These are phyloP conservation scores for Mortierella sp. DNA, from an alignment of 371 early-diverging fungal genomes.

Conservation along the genomic window DNA sequence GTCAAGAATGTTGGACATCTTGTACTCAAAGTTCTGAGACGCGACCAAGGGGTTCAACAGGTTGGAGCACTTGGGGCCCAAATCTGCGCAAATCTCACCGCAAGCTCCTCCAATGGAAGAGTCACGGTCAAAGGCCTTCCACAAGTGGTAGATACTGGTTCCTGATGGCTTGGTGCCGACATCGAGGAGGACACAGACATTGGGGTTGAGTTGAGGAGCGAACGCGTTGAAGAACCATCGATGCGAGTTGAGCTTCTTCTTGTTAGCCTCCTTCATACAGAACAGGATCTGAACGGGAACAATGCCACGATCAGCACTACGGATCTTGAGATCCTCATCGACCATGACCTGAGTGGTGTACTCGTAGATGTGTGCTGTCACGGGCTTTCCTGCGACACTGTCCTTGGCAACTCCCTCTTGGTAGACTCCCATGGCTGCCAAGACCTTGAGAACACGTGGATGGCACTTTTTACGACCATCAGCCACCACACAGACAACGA, in stretches of 20 bases:
- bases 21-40: conserved; percentile 88
- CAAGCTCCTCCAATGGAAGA: conserved; percentile 82
- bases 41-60: conserved; percentile 79
- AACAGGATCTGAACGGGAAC: conserved; percentile 86
- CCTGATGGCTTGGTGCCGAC: conserved; percentile 74
- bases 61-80: conserved; percentile 61
- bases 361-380: conserved; percentile 85
- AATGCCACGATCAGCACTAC: conserved; percentile 53
- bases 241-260: conserved; percentile 90
- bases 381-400: conserved; percentile 64
- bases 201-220: conserved; percentile 70
- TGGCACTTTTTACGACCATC: conserved; percentile 82
- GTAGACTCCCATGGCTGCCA: conserved; percentile 75
- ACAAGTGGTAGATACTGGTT: conserved; percentile 71
- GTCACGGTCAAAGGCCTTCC: conserved; percentile 75
- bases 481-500: conserved; percentile 84
- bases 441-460: conserved; percentile 60
- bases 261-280: conserved; percentile 87
- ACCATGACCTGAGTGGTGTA: conserved; percentile 78
- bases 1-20: conserved; percentile 83
- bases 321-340: conserved; percentile 59
- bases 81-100: conserved; percentile 72
- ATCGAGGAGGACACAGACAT: conserved; percentile 81
- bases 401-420: conserved; percentile 77
- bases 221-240: conserved; percentile 90